Evolutionary conservation across 345 rosid species (phyloP).

Genomic region (Syzygium oleosum): DNA sequence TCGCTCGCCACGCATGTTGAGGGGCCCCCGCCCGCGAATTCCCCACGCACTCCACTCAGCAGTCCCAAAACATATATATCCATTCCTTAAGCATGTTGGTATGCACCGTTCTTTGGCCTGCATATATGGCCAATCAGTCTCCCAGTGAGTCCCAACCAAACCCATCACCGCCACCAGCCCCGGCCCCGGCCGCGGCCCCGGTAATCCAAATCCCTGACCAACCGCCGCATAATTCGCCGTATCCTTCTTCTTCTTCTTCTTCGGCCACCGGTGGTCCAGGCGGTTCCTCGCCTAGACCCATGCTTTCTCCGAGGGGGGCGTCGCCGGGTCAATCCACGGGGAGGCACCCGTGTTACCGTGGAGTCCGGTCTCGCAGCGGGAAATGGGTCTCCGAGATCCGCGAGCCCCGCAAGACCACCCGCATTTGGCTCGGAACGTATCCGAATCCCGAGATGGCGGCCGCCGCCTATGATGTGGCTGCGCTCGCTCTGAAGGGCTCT

Average conservation of each 20-base stretch:
- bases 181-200: background rate
- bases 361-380: conserved; percentile 62
- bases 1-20: background rate
- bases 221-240: background rate
- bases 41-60: background rate
- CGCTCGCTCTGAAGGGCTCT: conserved; percentile 57
- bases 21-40: background rate
- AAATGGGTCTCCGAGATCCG: conserved; percentile 95
- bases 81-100: background rate
- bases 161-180: background rate
- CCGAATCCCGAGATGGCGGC: conserved; percentile 83
- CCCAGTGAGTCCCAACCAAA: background rate
- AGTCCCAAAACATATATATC: background rate
- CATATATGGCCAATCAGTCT: background rate
- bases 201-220: background rate
- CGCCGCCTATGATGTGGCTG: conserved; percentile 76
- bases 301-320: conserved; percentile 9
- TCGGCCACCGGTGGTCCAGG: background rate
- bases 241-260: background rate
- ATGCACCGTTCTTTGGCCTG: background rate
- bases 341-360: conserved; percentile 19
- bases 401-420: conserved; percentile 69
- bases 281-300: background rate
- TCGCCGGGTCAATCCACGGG: conserved; percentile 17
- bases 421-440: conserved; percentile 91